These are phyloP conservation scores for Myotisia sp. DNA, from an alignment of 2,329 filamentous ascomycete genomes.

Conservation along the genomic window DNA sequence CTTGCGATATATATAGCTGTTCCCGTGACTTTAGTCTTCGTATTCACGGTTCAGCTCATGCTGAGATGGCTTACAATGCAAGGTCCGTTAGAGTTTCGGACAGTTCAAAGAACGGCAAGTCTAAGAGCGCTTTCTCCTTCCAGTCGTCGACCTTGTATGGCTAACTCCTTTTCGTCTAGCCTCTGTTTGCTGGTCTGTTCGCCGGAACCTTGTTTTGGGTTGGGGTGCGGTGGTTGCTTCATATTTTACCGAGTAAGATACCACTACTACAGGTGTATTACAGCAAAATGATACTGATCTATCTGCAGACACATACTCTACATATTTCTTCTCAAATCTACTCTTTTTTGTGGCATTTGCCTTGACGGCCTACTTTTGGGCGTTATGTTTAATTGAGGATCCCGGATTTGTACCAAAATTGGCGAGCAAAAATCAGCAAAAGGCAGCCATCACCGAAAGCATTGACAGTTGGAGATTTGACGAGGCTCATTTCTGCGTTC, in stretches of 20 bases:
- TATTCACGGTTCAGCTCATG: constrained; percentile 57
- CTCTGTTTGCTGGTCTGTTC: constrained; percentile 89
- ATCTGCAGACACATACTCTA: constrained; percentile 46
- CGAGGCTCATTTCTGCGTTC: constrained; percentile 83
- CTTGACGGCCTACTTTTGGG: constrained; percentile 73
- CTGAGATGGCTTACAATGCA: constrained; percentile 66
- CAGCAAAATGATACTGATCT: constrained; percentile 15
- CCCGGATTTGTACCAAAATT: constrained; percentile 88
- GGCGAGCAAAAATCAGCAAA: constrained; percentile 77
- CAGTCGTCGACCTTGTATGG: not conserved
- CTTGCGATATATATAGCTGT: constrained; percentile 61
- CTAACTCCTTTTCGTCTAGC: constrained; percentile 38
- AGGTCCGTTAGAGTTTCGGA: constrained; percentile 75
- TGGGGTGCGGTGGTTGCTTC: constrained; percentile 59
- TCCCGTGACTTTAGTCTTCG: constrained; percentile 52
- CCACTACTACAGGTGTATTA: not conserved
- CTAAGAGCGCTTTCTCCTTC: not conserved
- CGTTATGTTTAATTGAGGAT: constrained; percentile 70
- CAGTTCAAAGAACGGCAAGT: constrained; percentile 74
- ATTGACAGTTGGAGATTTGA: constrained; percentile 79
- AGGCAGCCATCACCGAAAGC: constrained; percentile 75
- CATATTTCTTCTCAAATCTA: constrained; percentile 64
- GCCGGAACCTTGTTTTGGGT: constrained; percentile 72
- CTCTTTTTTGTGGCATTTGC: constrained; percentile 51
- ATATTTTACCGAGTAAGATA: constrained; percentile 54